Evolutionary conservation across 2,329 filamentous ascomycete species (phyloP).

Genomic region (Fusarium buxicola): DNA sequence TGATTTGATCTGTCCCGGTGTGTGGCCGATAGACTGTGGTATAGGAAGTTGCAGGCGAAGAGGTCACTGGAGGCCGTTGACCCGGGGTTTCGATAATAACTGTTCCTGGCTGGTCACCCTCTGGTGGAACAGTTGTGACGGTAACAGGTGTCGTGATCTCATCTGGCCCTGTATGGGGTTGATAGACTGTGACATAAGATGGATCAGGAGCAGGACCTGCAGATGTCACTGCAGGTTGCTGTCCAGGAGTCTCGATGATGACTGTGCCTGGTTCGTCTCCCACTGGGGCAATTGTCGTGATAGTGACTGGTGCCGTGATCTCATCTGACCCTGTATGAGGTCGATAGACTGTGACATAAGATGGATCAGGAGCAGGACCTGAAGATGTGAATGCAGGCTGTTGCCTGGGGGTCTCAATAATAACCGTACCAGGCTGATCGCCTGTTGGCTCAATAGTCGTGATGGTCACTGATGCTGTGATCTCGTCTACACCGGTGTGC

Average conservation of each 20-base stretch:
- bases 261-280: slow-evolving; percentile 29
- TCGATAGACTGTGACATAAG: slow-evolving; percentile 25
- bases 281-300: slow-evolving; percentile 25
- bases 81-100: slow-evolving; percentile 23
- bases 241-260: slow-evolving; percentile 29
- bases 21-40: slow-evolving; percentile 20
- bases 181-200: slow-evolving; percentile 21
- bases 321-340: slow-evolving; percentile 23
- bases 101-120: slow-evolving; percentile 14
- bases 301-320: slow-evolving; percentile 13
- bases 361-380: slow-evolving; percentile 14
- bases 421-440: slow-evolving; percentile 26
- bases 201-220: slow-evolving; percentile 5
- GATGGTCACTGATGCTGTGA: slow-evolving; percentile 22
- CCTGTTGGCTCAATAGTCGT: slow-evolving; percentile 24
- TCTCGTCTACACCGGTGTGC: slow-evolving; percentile 19
- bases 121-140: slow-evolving; percentile 9
- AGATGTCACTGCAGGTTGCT: slow-evolving; percentile 1
- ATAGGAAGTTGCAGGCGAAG: slow-evolving; percentile 4
- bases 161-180: slow-evolving; percentile 10
- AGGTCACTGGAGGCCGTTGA: slow-evolving; percentile 4
- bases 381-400: slow-evolving; percentile 22
- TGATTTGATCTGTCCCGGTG: slow-evolving; percentile 8
- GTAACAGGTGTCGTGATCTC: slow-evolving; percentile 12
- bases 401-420: slow-evolving; percentile 28